Percentiles rank a stretch among this genome's conserved stretches.
These are phyloP conservation scores for Remersonia thermophila DNA, from an alignment of 2,329 filamentous ascomycete genomes.

Conservation along the genomic window DNA sequence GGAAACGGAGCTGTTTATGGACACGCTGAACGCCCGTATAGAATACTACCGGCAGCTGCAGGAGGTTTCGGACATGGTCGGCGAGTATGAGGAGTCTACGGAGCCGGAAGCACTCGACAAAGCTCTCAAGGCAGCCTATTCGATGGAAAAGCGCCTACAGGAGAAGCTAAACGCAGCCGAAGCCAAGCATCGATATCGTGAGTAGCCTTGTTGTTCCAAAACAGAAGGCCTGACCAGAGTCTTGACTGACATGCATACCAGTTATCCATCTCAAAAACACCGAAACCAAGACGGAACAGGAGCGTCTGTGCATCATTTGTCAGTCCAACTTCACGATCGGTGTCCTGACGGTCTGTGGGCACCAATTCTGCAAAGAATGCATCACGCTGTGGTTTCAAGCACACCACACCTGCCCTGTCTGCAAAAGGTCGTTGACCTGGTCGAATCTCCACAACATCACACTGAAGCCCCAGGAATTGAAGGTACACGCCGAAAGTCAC, in stretches of 20 bases:
- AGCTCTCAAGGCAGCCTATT: constrained; percentile 28
- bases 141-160: constrained; percentile 38
- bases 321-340: constrained; percentile 65
- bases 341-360: constrained; percentile 74
- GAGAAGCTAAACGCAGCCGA: constrained; percentile 49
- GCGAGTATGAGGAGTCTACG: constrained; percentile 54
- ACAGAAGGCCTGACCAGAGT: no score
- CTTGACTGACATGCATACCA: constrained; percentile 16
- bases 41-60: constrained; percentile 90
- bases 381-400: constrained; percentile 65
- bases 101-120: constrained; percentile 41
- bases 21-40: constrained; percentile 70
- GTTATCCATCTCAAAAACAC: constrained; percentile 42
- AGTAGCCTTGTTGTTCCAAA: constrained; percentile 23
- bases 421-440: constrained; percentile 55
- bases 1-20: constrained; percentile 65
- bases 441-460: constrained; percentile 75
- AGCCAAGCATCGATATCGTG: constrained; percentile 64
- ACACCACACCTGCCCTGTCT: constrained; percentile 70
- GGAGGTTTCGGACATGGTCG: constrained; percentile 76
- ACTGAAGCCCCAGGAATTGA: constrained; percentile 63
- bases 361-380: constrained; percentile 85
- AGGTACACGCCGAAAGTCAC: constrained; percentile 44
- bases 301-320: constrained; percentile 77
- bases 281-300: constrained; percentile 50